Base-by-base conservation (phyloP, 1,284 basidiomycete species). In the Sporisorium graminicola region DNA sequence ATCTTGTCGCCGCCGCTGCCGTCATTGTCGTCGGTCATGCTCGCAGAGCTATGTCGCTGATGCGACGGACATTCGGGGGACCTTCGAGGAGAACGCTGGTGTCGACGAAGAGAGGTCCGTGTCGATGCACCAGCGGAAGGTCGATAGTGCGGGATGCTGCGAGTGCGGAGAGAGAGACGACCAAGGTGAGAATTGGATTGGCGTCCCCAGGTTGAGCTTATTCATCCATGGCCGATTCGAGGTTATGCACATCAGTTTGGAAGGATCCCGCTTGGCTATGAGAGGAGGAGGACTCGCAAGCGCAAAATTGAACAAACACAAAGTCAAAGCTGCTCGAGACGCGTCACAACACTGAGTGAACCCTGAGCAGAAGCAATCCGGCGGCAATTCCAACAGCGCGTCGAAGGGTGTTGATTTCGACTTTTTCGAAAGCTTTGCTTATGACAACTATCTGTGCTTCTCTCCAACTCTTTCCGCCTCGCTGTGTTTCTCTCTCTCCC, bases 1-100 rank as follows among this genome's bases (percentile, higher is more conserved):
- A 42, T n/a, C 33, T 35, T 64, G 26, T 59, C 13, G 29, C 10
- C 29, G 29, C 16, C 37, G 37, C 18, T 16, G 37, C n/a, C 53
- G 49, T 51, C 67, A 14, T 40, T 16, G 37, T 40, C 53, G 49
- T 51, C 67, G n/a, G 57, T 57, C 67, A 70, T 70, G 46, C 24
- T 54, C 22, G 46, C 29, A 13, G 43, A 22, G 10, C 6, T 12
- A 26, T 29, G 43, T 13, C 26, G 49, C 47, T 12, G 55, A 20
- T 16, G 14, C 9, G 40, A 18, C 8, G 22, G 7, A 8, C 40
- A 51, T 33, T 46, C 27, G 27, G 26, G 46, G 16, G 44, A 13
- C 16, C 43, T 12, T n/a, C 13, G 20, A 26, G 31, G 40, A 6
- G 20, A n/a, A 26, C 27, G 52, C 18, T 49, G 57, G 51, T 47